Base-by-base conservation (phyloP, 2,329 filamentous ascomycete species). In the Diaporthe australafricana region DNA sequence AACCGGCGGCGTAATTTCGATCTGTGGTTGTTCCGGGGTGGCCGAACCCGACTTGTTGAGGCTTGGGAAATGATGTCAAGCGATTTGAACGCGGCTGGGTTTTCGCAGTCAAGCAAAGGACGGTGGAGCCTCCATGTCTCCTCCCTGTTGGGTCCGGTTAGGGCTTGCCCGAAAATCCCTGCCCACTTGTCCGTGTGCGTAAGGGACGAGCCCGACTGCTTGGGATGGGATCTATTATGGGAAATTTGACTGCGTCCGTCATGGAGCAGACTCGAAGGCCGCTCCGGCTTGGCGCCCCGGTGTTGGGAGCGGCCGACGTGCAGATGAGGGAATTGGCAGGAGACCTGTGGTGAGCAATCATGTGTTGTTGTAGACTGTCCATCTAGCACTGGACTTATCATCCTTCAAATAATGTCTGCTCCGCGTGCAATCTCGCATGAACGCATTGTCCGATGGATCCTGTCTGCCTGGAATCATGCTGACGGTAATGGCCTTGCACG, bases 171-270 rank as follows among this genome's bases (percentile, higher is more conserved):
- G 56, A 35, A 14, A 14, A 5, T 17, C 60, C 60, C 60, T 42
- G 42, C 53, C 14, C 38, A 42, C 42, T 38, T 63, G 53, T 62
- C 47, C 14, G 52, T 32, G 42, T 55, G 68, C 52, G 67, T 67
- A 62, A 68, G 45, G 45, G 32, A 55, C 56, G 53, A 47, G 35
- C 71, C 71, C 72, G 72, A 69, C 69, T 71, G 63, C 68, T 60
- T 69, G 72, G 71, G 68, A 68, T 53, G 12, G 57, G 47, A 50
- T 63, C 35, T 60, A 30, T 17, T 27, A 40, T 70, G 67, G 53
- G 62, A 73, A 55, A 71, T 73, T 71, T 38, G 63, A 35, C 38
- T 71, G 50, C 27, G 17, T 38, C 52, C 65, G 50, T 40, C 27
- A 56, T 25, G n/a, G n/a, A 40, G 72, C 35, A 63, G 67, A 53